Evolutionary conservation across 352 stramenopile species (phyloP).

Genomic region (Lagenidium giganteum): DNA sequence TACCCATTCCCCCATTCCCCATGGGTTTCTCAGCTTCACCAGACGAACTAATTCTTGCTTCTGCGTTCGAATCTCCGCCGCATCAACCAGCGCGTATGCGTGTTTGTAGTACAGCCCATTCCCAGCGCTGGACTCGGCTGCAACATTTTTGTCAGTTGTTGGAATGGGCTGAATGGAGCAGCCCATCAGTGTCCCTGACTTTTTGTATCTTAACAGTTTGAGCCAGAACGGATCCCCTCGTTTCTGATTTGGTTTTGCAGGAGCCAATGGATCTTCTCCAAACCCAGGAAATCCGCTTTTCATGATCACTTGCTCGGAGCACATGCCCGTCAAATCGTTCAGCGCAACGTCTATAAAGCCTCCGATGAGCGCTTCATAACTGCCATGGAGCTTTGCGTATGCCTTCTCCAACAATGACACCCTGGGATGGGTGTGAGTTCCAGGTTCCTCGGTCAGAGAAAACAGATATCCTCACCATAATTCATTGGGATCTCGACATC

Average conservation of each 20-base stretch:
- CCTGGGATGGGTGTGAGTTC: slow-evolving; percentile 29
- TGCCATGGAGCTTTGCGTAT: slow-evolving; percentile 90
- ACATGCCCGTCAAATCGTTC: slow-evolving; percentile 88
- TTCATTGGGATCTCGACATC: slow-evolving; percentile 82
- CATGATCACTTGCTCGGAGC: slow-evolving; percentile 85
- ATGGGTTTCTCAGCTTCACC: slow-evolving; percentile 86
- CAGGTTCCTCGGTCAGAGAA: neutral
- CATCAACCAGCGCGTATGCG: slow-evolving; percentile 82
- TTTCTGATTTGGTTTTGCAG: slow-evolving; percentile 31
- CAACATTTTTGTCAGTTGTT: slow-evolving; percentile 49
- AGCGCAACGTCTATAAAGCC: slow-evolving; percentile 88
- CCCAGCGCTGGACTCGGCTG: slow-evolving; percentile 68
- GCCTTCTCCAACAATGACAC: slow-evolving; percentile 89
- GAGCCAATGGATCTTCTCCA: slow-evolving; percentile 57
- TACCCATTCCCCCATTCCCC: slow-evolving; percentile 91
- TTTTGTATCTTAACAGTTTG: slow-evolving; percentile 70
- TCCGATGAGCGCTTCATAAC: slow-evolving; percentile 86
- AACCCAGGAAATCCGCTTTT: slow-evolving; percentile 76
- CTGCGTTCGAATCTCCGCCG: slow-evolving; percentile 56
- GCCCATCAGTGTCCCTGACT: slow-evolving; percentile 86
- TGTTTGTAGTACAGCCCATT: slow-evolving; percentile 86
- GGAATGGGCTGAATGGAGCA: slow-evolving; percentile 85
- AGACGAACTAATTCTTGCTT: slow-evolving; percentile 51
- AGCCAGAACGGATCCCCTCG: slow-evolving; percentile 75
- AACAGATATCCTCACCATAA: slow-evolving; percentile 51